Percentiles rank a stretch among this genome's conserved stretches.
Conservation (phyloP, 139 green algal species). For the Dunaliella sp. region DNA sequence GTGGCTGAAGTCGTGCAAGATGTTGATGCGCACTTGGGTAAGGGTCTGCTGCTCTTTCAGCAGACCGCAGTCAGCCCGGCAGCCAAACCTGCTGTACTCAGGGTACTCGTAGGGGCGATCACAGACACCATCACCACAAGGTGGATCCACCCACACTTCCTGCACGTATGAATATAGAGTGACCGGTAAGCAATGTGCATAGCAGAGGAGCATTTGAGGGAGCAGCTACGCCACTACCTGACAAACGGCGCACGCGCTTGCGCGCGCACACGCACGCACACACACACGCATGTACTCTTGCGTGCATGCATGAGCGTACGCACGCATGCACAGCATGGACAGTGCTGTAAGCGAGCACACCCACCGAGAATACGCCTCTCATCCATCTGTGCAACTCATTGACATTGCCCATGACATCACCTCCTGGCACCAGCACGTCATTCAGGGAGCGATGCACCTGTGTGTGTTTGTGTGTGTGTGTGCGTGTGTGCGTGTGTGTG, state of each 20-base stretch:
- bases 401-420: conserved; percentile 39
- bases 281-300: not conserved
- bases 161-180: conserved; percentile 22
- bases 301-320: too few species aligned
- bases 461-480: too few species aligned
- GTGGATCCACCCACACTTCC: conserved; percentile 72
- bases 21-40: conserved; percentile 60
- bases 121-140: conserved; percentile 82
- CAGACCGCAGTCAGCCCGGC: conserved; percentile 77
- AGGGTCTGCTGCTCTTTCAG: conserved; percentile 72
- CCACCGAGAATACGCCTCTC: conserved; percentile 41
- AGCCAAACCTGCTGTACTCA: conserved; percentile 80
- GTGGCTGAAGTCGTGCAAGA: conserved; percentile 78
- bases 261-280: too few species aligned
- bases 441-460: conserved; percentile 60
- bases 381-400: conserved; percentile 70
- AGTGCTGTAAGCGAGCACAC: too few species aligned
- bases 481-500: too few species aligned
- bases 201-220: too few species aligned
- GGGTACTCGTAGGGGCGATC: conserved; percentile 80
- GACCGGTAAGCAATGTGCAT: not conserved
- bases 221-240: too few species aligned
- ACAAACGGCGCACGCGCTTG: too few species aligned
- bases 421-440: conserved; percentile 45
- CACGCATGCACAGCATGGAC: too few species aligned